Conservation (phyloP, 257 asterid genomes). For the Parsonsia alboflavescens region DNA sequence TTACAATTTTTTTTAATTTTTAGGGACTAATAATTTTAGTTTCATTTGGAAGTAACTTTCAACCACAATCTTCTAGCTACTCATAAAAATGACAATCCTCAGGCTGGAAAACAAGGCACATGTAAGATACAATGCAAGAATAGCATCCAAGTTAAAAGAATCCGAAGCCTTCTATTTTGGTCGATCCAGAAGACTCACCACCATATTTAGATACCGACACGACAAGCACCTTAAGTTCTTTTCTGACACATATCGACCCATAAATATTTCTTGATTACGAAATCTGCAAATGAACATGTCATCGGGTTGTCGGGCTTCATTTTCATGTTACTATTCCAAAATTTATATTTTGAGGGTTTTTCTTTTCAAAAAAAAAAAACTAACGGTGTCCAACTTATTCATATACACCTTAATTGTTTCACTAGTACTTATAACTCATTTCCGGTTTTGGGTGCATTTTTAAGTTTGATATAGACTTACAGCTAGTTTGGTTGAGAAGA, state of each 20-base stretch:
- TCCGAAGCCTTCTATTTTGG: not conserved
- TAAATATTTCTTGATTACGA: not conserved
- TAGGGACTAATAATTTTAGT: too few relatives aligned
- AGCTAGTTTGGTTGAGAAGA: too few relatives aligned
- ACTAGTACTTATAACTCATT: too few relatives aligned
- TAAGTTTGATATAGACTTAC: too few relatives aligned
- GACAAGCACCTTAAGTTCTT: not conserved
- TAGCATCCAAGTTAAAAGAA: not conserved
- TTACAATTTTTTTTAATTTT: too few relatives aligned
- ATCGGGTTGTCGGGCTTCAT: not conserved
- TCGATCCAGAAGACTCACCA: not conserved
- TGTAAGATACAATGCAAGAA: not conserved
- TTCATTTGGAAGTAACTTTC: too few relatives aligned
- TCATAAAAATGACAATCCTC: not conserved
- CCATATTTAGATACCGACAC: not conserved
- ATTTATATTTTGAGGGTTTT: too few relatives aligned
- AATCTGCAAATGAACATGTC: not conserved
- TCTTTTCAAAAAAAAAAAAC: too few relatives aligned
- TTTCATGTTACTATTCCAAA: not conserved
- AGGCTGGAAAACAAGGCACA: not conserved
- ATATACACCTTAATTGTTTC: too few relatives aligned
- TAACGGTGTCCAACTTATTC: too few relatives aligned
- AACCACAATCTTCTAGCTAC: too few relatives aligned
- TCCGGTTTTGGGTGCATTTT: too few relatives aligned
- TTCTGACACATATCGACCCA: not conserved